These are phyloP conservation scores for Closterium sp. DNA, from an alignment of 139 green algal species.

Conservation along the genomic window DNA sequence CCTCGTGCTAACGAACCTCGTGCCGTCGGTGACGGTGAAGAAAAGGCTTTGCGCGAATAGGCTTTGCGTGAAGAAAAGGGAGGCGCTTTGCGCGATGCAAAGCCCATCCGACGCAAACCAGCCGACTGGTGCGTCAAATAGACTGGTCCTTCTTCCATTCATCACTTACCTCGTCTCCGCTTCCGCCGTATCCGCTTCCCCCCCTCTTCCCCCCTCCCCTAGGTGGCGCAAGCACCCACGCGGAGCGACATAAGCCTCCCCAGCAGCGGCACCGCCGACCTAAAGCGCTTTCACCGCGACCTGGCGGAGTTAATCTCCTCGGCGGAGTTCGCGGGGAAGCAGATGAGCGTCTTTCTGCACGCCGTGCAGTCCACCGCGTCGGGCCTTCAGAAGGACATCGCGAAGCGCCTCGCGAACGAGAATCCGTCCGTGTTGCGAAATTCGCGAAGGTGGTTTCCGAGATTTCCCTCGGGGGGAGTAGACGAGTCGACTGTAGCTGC, in stretches of 20 bases:
- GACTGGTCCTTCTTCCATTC: too few species aligned
- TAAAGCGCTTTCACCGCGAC: neutral
- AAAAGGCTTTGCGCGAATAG: too few species aligned
- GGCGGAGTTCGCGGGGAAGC: neutral
- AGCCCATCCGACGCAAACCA: too few species aligned
- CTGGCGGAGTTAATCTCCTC: neutral
- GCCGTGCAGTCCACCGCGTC: neutral
- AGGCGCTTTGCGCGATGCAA: too few species aligned
- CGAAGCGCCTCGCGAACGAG: neutral
- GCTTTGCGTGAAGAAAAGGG: too few species aligned
- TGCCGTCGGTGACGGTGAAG: too few species aligned
- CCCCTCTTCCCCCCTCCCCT: too few species aligned
- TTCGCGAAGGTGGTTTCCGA: neutral
- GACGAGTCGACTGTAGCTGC: neutral
- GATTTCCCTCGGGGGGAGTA: neutral
- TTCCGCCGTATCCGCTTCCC: neutral
- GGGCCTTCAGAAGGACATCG: neutral
- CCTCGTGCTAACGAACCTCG: neutral
- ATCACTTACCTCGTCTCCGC: neutral
- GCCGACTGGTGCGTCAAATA: too few species aligned
- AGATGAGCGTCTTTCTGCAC: neutral
- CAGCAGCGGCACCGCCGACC: neutral
- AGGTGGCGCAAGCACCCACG: neutral
- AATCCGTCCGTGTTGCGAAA: neutral
- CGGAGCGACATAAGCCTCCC: neutral